phyloP scores from a whole-genome alignment of 2,329 filamentous ascomycete species.

The Nemania serpens region DNA sequence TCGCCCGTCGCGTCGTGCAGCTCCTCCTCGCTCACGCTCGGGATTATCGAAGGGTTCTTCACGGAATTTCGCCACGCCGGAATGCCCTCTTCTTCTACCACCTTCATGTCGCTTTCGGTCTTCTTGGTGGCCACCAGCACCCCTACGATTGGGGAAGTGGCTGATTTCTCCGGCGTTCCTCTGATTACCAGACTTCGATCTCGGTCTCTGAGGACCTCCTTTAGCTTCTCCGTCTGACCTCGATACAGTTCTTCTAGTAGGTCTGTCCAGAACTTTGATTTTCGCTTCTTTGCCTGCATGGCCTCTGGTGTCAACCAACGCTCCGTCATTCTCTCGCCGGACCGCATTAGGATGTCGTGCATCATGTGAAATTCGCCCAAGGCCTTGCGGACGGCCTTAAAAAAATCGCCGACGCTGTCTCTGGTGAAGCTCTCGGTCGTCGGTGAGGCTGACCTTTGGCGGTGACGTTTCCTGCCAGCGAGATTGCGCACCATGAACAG shows the following conservation, averaged over 20 bases:
- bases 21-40: slow-evolving; percentile 1
- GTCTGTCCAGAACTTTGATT: background rate
- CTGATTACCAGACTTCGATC: background rate
- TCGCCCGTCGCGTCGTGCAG: background rate
- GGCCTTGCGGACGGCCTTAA: background rate
- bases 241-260: background rate
- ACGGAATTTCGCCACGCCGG: background rate
- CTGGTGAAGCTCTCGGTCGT: background rate
- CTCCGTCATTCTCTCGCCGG: background rate
- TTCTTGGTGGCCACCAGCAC: background rate
- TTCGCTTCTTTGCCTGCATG: background rate
- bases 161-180: background rate
- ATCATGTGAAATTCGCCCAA: background rate
- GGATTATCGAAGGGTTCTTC: background rate
- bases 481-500: background rate
- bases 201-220: background rate
- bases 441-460: background rate
- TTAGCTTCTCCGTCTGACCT: background rate
- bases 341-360: background rate
- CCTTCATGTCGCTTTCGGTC: background rate
- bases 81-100: background rate
- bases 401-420: background rate
- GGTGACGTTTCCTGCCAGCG: background rate
- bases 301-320: background rate
- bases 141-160: background rate